Evolutionary conservation across 495 filamentous ascomycete genomes (phyloP), one percentile per base, ranked within the genome.

Genomic region (Talaromyces liani): DNA sequence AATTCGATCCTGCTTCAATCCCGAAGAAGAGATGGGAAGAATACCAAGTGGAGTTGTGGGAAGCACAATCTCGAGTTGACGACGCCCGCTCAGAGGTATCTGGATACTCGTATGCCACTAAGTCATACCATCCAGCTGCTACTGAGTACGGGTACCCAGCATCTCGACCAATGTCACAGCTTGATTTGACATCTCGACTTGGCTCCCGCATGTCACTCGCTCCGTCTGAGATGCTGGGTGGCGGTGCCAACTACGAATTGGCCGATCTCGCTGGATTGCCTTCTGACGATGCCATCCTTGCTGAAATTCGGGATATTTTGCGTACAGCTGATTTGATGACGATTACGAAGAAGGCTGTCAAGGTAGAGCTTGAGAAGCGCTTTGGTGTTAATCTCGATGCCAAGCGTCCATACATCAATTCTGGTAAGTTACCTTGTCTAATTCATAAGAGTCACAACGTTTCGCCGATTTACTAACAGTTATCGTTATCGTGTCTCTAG

Each of bases 1-100:
- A 97, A 78, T 99, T 97, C 73, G 94, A 99, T 73, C 93, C 95
- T 10, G 79, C 83, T 9, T 88, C 86, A 41, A 98, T 99, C 65
- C 94, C 94, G 29, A 89, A 92, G 74, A 98, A 97, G 86, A 92
- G 89, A 81, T 98, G 95, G 94, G 94, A 98, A 75, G 95, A 98
- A 63, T 98, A 97, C 73, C 95, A 98, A 76, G 88, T 89, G 63
- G 95, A 97, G 80, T 85, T 99, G 51, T 99, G 94, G 94, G 79
- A 80, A 33, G 89, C 91, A 3, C 91, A 96, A 71, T 96, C 91
- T 10, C 83, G 84, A 61, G 86, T 84, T 65, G 91, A 95, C 68
- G 94, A 98, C 68, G 75, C 82, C 29, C 87, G 84, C 33, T 96
- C 92, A n/a, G 94, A 97, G 72, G 77, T 93, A 53, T 96, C 91